Evolutionary conservation across 352 stramenopile species (phyloP).

Genomic region (Pythium oligandrum): DNA sequence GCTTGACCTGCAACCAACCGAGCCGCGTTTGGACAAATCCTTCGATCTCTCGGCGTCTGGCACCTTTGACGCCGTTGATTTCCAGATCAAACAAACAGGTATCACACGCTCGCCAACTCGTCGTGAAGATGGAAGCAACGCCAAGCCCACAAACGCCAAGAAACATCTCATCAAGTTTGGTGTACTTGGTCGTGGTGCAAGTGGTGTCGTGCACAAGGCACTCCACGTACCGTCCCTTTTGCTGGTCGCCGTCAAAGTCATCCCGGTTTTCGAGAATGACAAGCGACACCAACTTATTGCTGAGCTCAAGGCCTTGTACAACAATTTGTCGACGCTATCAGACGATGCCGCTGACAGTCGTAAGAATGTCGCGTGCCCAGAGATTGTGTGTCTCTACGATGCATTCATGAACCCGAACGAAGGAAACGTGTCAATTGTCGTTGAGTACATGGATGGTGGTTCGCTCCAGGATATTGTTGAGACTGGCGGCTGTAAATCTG

Average conservation of each 20-base stretch:
- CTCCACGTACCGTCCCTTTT: conserved; percentile 86
- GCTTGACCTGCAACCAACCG: conserved; percentile 59
- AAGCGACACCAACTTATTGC: conserved; percentile 86
- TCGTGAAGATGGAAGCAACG: conserved; percentile 16
- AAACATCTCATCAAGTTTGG: conserved; percentile 83
- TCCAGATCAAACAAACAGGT: conserved; percentile 82
- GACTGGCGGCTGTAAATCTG: conserved; percentile 78
- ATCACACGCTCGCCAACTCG: conserved; percentile 63
- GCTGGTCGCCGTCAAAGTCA: conserved; percentile 89
- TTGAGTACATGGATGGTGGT: conserved; percentile 96
- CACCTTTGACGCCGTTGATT: conserved; percentile 74
- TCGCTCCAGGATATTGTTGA: conserved; percentile 92
- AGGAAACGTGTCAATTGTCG: conserved; percentile 90
- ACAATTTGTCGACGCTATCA: conserved; percentile 74
- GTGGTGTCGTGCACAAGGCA: conserved; percentile 86
- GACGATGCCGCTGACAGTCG: conserved; percentile 34
- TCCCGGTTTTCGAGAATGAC: conserved; percentile 87
- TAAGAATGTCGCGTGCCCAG: conserved; percentile 57
- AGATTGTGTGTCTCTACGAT: conserved; percentile 92
- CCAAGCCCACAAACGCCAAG: conserved; percentile 53
- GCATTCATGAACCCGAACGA: conserved; percentile 92
- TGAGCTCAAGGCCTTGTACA: conserved; percentile 83
- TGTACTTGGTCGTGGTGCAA: conserved; percentile 75
- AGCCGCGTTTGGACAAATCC: conserved; percentile 62
- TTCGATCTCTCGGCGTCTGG: conserved; percentile 79